These are phyloP conservation scores for Metschnikowia baotianmanensis DNA, from an alignment of 805 yeast genomes.

Conservation along the genomic window DNA sequence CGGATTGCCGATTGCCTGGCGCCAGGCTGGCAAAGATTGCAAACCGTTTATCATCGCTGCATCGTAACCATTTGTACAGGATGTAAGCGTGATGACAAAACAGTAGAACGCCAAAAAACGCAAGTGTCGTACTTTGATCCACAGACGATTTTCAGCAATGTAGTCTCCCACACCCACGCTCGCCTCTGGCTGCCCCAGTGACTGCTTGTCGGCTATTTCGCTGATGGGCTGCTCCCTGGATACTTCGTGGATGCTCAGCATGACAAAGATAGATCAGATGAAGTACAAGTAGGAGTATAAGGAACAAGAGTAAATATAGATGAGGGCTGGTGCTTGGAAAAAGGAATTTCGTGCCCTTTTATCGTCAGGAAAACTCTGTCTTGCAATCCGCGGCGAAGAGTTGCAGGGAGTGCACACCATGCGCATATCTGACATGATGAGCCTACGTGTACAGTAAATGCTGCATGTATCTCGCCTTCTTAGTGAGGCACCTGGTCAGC, in stretches of 20 bases:
- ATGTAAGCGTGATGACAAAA: slow-evolving; percentile 42
- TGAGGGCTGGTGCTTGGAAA: too few species aligned
- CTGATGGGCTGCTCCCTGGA: slow-evolving; percentile 1
- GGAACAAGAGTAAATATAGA: background rate
- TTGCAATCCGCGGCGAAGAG: too few species aligned
- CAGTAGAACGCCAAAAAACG: slow-evolving; percentile 35
- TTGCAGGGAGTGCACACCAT: too few species aligned
- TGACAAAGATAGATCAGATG: background rate
- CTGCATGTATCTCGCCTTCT: too few species aligned
- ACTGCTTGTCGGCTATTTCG: too few species aligned
- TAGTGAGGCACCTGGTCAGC: too few species aligned
- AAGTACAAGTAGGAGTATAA: background rate
- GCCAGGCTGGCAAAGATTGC: slow-evolving; percentile 45
- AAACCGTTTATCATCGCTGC: slow-evolving; percentile 46
- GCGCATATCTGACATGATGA: too few species aligned
- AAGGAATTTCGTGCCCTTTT: too few species aligned
- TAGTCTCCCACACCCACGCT: slow-evolving; percentile 12
- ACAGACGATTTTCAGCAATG: slow-evolving; percentile 21
- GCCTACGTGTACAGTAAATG: too few species aligned
- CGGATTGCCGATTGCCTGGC: slow-evolving; percentile 29
- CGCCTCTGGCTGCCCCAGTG: too few species aligned
- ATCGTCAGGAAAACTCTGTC: too few species aligned
- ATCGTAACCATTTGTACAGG: slow-evolving; percentile 39
- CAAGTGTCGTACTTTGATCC: slow-evolving; percentile 39
- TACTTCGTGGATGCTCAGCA: slow-evolving; percentile 6